Evolutionary conservation across 2,329 filamentous ascomycete species (phyloP).

Genomic region (Ophiostoma montium): DNA sequence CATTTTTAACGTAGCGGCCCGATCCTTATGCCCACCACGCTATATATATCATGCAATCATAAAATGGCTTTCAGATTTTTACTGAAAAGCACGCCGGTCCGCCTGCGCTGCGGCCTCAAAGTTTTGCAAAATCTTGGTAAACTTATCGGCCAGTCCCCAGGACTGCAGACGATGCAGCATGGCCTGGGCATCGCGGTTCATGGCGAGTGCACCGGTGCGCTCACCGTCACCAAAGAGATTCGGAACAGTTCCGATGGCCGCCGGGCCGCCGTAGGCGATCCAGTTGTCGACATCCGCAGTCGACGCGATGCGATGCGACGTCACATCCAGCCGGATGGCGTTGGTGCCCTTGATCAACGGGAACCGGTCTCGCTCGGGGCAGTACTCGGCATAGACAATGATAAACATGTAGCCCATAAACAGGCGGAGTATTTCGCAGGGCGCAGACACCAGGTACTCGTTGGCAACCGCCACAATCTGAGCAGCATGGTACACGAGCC

Average conservation of each 20-base stretch:
- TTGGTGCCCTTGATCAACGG: not conserved
- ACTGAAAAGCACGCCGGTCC: not conserved
- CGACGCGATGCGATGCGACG: constrained; percentile 9
- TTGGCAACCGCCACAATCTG: constrained; percentile 19
- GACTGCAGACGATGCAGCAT: constrained; percentile 15
- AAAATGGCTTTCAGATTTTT: too few relatives aligned
- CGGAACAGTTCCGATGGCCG: constrained; percentile 14
- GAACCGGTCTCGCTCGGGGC: constrained; percentile 9
- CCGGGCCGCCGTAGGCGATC: constrained; percentile 17
- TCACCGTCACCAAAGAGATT: constrained; percentile 14
- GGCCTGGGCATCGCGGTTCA: constrained; percentile 16
- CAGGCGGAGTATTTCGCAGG: constrained; percentile 20
- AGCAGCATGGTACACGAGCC: constrained; percentile 19
- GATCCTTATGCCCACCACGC: too few relatives aligned
- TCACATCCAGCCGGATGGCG: constrained; percentile 14
- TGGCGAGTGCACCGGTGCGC: constrained; percentile 9
- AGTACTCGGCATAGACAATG: constrained; percentile 17
- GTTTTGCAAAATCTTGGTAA: constrained; percentile 16
- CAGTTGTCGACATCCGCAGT: constrained; percentile 11
- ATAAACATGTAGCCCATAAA: constrained; percentile 21
- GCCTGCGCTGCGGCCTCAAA: constrained; percentile 8
- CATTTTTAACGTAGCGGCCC: too few relatives aligned
- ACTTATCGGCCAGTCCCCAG: constrained; percentile 20
- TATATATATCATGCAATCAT: not conserved
- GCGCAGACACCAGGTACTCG: constrained; percentile 18